Percentiles rank a stretch among this genome's conserved stretches.
These are phyloP conservation scores for Paraphysoderma sedebokerense DNA, from an alignment of 371 early-diverging fungal species.

Conservation along the genomic window DNA sequence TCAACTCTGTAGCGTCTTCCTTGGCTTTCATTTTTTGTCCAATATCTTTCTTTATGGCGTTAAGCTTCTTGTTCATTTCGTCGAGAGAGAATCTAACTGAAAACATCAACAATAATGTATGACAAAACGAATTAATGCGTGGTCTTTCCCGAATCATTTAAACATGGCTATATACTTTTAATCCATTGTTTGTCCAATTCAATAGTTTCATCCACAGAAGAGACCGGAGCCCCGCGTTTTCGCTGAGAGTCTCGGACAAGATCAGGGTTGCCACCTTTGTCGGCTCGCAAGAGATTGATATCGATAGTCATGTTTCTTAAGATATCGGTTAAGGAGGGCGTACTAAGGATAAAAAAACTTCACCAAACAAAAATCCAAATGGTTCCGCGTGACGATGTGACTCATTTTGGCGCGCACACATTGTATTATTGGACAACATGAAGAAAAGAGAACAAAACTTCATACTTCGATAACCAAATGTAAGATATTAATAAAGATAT, in stretches of 20 bases:
- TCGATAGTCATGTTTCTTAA: conserved; percentile 28
- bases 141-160: too few relatives aligned
- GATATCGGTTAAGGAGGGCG: too few relatives aligned
- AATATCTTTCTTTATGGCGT: conserved; percentile 83
- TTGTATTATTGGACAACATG: too few relatives aligned
- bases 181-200: conserved; percentile 77
- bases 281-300: conserved; percentile 75
- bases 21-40: conserved; percentile 78
- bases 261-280: conserved; percentile 93
- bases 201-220: conserved; percentile 83
- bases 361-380: too few relatives aligned
- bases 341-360: too few relatives aligned
- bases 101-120: not conserved
- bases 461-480: too few relatives aligned
- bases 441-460: too few relatives aligned
- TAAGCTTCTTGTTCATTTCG: conserved; percentile 75
- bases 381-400: too few relatives aligned
- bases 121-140: too few relatives aligned
- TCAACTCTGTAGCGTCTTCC: conserved; percentile 64
- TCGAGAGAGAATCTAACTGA: conserved; percentile 71
- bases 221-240: conserved; percentile 65
- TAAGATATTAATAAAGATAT: too few relatives aligned
- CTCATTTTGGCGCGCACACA: too few relatives aligned
- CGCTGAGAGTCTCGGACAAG: conserved; percentile 83
- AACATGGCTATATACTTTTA: too few relatives aligned